Evolutionary conservation across 1,284 basidiomycete species (phyloP), one percentile per base, ranked within the genome.

Genomic region (Somion occarium): DNA sequence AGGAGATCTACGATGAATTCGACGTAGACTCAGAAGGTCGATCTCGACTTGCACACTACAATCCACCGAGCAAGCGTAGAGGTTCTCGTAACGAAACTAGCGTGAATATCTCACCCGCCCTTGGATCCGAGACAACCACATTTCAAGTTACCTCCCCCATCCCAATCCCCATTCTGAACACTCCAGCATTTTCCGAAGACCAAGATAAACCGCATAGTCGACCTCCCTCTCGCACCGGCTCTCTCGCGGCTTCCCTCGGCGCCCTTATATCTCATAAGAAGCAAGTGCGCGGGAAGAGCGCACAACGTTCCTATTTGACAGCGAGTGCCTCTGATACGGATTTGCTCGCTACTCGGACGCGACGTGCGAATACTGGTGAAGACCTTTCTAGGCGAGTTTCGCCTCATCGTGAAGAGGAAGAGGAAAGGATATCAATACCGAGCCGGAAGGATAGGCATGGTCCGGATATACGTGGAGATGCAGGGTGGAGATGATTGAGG

Each of bases 1-100:
- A 92, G 71, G 90, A 92, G 61, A 93, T 93, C 50, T 90, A 89
- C 59, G 91, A 93, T 63, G 91, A 93, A 68, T 91, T 90, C 59
- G 30, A 34, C 15, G n/a, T n/a, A n/a, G 88, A 89, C 60, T 69
- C 73, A 15, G 61, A 63, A 38, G 60, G 61, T 18, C 55, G 54
- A 23, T 59, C 56, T 2, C 56, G 55, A 41, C 51, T 62, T 43
- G 51, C 51, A 12, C 51, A 60, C n/a, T 60, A 57, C 50, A 27
- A 57, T 41, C 55, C 58, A 9, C 50, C 59, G 5, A 15, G 44
- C 47, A 60, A 47, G 52, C 57, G 44, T 51, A 56, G 52, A 52
- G 51, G 38, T 50, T 52, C 51, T 38, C 55, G 56, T 22, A 15
- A 3, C 3, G 44, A 24, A 38, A 15, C 27, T 23, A n/a, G 3